phyloP scores from a whole-genome alignment of 73 alveolate genomes.

The Stentor coeruleus region DNA sequence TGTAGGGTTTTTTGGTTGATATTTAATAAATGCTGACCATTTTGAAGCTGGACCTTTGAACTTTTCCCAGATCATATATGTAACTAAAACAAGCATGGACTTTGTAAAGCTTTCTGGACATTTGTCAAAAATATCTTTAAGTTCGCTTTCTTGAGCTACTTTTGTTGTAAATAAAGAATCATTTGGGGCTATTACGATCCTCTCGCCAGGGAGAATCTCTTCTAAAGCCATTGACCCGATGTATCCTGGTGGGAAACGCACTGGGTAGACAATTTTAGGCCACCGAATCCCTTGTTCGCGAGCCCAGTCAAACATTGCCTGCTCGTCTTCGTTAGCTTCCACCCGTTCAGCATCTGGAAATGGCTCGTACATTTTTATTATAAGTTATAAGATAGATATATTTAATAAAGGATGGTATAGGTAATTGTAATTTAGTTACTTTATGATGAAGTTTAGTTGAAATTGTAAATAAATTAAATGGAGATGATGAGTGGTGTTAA shows the following conservation, averaged over 20 bases:
- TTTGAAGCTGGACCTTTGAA: constrained; percentile 4
- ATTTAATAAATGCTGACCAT: constrained; percentile 3
- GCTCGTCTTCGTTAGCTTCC: not conserved
- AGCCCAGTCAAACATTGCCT: constrained; percentile 18
- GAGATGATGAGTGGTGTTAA: too few relatives aligned
- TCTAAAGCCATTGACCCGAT: constrained; percentile 22
- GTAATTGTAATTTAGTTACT: too few relatives aligned
- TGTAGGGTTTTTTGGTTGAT: not conserved
- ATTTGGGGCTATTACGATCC: constrained; percentile 13
- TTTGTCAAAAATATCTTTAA: not conserved
- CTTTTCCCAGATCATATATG: constrained; percentile 8
- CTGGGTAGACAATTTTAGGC: constrained; percentile 23
- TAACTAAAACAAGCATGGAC: not conserved
- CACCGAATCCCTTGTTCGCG: not conserved
- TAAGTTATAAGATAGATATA: too few relatives aligned
- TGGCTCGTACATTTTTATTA: not conserved
- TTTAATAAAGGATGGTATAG: too few relatives aligned
- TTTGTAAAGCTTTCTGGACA: not conserved
- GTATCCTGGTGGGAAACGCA: constrained; percentile 28
- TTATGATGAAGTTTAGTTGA: too few relatives aligned
- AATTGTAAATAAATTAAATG: too few relatives aligned
- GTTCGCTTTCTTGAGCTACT: not conserved
- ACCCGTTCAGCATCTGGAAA: not conserved
- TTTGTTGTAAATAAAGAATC: not conserved
- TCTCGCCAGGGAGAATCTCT: constrained; percentile 3